A percentile compares a stretch with the other conserved stretches of the same genome.
phyloP scores from a whole-genome alignment of 257 asterid genomes.

The Lantana camara region DNA sequence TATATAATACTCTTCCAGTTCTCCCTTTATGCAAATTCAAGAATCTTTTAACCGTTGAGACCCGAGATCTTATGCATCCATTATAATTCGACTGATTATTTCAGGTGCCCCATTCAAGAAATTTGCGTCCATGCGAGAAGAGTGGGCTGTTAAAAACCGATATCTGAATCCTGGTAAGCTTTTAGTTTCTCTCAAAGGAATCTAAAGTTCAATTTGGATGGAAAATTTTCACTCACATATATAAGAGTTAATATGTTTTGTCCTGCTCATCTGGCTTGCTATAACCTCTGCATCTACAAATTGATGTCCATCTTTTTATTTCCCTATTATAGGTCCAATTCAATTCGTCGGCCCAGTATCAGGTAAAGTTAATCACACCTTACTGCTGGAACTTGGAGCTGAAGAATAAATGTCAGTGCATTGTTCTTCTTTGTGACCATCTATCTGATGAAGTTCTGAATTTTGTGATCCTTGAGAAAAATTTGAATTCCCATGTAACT shows the following conservation, averaged over 20 bases:
- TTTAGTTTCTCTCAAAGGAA: not conserved
- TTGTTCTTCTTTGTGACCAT: conserved; percentile 8
- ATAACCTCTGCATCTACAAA: not conserved
- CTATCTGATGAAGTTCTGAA: conserved; percentile 1
- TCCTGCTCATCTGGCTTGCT: not conserved
- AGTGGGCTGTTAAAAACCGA: conserved; percentile 90
- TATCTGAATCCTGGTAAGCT: conserved; percentile 80
- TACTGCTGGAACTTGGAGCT: conserved; percentile 74
- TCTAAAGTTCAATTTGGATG: conserved; percentile 1
- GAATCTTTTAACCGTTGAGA: not conserved
- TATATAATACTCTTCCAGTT: not conserved
- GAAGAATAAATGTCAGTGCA: conserved; percentile 26
- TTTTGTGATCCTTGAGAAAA: conserved; percentile 1
- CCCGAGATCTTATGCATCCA: not conserved
- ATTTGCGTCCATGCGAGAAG: conserved; percentile 74
- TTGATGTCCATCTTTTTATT: not conserved
- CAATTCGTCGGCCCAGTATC: conserved; percentile 84
- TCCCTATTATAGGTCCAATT: conserved; percentile 68
- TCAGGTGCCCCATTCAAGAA: conserved; percentile 93
- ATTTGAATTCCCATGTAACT: not conserved
- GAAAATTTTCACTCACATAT: not conserved
- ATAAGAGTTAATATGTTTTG: not conserved
- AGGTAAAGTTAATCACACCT: conserved; percentile 70
- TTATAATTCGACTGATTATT: conserved; percentile 11
- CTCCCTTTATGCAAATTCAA: not conserved